Percentiles rank a stretch among this genome's conserved stretches.
Evolutionary conservation across 306 rosid species (phyloP).

Genomic region (Castanea sativa): DNA sequence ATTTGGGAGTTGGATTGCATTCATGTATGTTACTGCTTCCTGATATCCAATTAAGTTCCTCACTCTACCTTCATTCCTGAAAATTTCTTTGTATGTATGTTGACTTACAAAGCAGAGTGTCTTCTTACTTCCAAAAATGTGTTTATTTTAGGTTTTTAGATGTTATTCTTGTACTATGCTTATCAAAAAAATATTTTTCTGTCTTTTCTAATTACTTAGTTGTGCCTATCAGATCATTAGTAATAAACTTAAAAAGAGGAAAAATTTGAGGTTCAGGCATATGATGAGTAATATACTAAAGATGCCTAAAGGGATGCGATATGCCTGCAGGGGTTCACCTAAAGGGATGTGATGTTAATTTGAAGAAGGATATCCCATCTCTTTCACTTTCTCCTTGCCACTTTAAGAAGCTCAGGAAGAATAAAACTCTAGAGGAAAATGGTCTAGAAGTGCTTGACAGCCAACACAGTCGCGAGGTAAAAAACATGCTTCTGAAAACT

Average conservation of each 20-base stretch:
- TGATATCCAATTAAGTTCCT: conserved; percentile 16
- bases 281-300: too few relatives aligned
- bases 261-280: neutral
- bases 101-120: conserved; percentile 11
- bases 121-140: conserved; percentile 9
- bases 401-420: conserved; percentile 49
- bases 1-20: conserved; percentile 72
- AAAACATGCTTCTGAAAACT: conserved; percentile 41
- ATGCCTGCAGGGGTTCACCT: conserved; percentile 76
- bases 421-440: conserved; percentile 51
- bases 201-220: neutral
- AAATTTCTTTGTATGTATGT: conserved; percentile 4
- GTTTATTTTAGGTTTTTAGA: too few relatives aligned
- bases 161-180: too few relatives aligned
- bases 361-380: conserved; percentile 52
- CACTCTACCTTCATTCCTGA: conserved; percentile 12
- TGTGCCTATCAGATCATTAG: neutral
- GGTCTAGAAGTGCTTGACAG: conserved; percentile 45
- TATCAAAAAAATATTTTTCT: too few relatives aligned
- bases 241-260: neutral
- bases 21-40: conserved; percentile 64
- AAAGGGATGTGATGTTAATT: conserved; percentile 45
- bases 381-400: conserved; percentile 71
- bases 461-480: conserved; percentile 38
- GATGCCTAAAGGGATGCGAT: too few relatives aligned